Base-by-base conservation (phyloP, 1,284 basidiomycete species). In the Blastosporella zonata region DNA sequence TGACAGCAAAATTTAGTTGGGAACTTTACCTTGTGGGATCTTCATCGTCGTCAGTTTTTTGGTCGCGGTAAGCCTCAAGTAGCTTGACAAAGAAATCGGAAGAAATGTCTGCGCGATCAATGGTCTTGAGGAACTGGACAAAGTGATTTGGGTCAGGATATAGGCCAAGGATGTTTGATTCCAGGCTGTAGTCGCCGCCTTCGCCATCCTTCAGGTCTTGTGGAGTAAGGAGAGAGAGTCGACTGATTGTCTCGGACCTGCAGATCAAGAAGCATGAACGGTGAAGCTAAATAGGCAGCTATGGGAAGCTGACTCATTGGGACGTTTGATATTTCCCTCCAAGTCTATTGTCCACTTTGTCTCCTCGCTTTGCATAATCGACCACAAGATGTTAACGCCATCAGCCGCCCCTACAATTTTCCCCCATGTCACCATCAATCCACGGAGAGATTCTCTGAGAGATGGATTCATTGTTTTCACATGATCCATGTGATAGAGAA, bases 121-220 rank as follows among this genome's bases (percentile, higher is more conserved):
- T 65, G 0, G 67, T 67, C 59, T 83, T 83, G 39, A 95, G 56
- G 46, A 87, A 81, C 3, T 64, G 61, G 2, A 87, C 82, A 51
- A 93, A 81, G 51, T 81, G 77, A 1, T 63, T 58, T 1, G 92
- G 87, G 56, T 90, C 81, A 1, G 93, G 90, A 42, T 81, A 82
- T 8, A 90, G 68, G 43, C 79, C 70, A n/a, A 90, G 68, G 6
- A 85, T 66, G 50, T 86, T 84, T 1, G 75, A 62, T 47, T 84
- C 76, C 5, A 76, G 59, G 53, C 76, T 74, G 18, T 74, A 63
- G 12, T 77, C 73, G 17, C 71, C 74, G 0, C 64, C 57, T 29
- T 77, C 73, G 17, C 71, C 74, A 0, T 65, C 57, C 28, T 62
- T 65, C 6, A 78, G 56, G 55, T 77, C 71, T 48, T 77, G 69